Evolutionary conservation across 768 basidiomycete species (phyloP).

Genomic region (Lentinus tigrinus): DNA sequence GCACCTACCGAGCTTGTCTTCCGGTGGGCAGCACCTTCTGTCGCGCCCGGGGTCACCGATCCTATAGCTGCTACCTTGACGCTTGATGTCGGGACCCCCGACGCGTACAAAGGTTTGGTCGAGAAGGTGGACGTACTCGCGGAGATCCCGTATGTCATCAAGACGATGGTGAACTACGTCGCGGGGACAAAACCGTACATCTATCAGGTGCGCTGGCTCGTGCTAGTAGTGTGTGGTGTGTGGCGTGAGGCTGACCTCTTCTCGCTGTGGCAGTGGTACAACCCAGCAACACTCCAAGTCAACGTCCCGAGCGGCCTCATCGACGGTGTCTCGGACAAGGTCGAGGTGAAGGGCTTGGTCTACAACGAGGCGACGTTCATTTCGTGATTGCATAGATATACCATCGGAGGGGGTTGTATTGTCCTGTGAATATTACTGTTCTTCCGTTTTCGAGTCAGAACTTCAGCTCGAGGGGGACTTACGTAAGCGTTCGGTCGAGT

Average conservation of each 20-base stretch:
- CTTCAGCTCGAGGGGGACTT: too few relatives aligned
- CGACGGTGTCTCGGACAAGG: constrained; percentile 38
- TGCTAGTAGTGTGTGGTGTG: neutral
- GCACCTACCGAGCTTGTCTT: constrained; percentile 68
- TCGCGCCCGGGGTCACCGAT: constrained; percentile 52
- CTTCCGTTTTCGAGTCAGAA: too few relatives aligned
- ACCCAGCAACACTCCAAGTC: constrained; percentile 50
- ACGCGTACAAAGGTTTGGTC: constrained; percentile 69
- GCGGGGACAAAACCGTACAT: constrained; percentile 92
- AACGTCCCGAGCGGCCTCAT: constrained; percentile 41
- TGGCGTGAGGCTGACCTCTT: neutral
- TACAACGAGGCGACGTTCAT: constrained; percentile 94
- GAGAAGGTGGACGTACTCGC: constrained; percentile 95
- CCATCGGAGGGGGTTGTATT: too few relatives aligned
- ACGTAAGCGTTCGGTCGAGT: too few relatives aligned
- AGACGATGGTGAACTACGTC: constrained; percentile 90
- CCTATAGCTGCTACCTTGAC: constrained; percentile 54
- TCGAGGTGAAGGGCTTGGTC: constrained; percentile 61
- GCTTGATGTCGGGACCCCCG: constrained; percentile 56
- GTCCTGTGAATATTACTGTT: too few relatives aligned
- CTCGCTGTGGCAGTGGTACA: constrained; percentile 47
- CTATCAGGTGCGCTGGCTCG: constrained; percentile 70
- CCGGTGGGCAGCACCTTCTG: constrained; percentile 75
- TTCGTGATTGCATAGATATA: constrained; percentile 38
- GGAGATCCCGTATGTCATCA: constrained; percentile 90